Conservation (phyloP, 2,329 filamentous ascomycete species). For the Plectosphaerella cucumerina region DNA sequence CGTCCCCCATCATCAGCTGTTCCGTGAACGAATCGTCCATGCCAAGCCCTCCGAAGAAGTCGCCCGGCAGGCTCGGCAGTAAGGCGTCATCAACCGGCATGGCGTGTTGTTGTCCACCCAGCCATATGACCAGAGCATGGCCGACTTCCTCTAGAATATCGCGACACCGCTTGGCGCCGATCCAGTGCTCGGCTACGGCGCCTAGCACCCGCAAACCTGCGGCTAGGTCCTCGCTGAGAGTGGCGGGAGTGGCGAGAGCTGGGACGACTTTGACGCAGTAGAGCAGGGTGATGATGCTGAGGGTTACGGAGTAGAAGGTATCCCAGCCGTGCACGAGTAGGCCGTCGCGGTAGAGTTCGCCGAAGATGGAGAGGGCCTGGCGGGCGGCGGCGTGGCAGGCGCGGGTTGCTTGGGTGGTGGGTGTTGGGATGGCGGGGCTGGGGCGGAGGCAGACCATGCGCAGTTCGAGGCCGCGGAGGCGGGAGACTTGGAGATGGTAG, state of each 20-base stretch:
- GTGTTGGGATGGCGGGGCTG: conserved; percentile 46
- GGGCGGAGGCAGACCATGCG: conserved; percentile 46
- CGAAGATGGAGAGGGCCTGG: conserved; percentile 33
- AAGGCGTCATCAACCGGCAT: neutral
- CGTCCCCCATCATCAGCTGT: conserved; percentile 21
- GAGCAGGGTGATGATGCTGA: conserved; percentile 44
- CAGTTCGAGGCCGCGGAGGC: conserved; percentile 42
- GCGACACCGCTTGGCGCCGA: conserved; percentile 40
- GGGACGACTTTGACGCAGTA: conserved; percentile 46
- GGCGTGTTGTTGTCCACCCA: conserved; percentile 9
- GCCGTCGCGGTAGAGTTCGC: conserved; percentile 38
- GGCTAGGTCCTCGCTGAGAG: conserved; percentile 35
- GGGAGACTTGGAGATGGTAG: conserved; percentile 29
- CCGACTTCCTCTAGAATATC: conserved; percentile 38
- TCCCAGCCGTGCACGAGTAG: conserved; percentile 42
- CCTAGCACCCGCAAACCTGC: conserved; percentile 42
- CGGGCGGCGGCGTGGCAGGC: conserved; percentile 39
- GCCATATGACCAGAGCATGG: conserved; percentile 22
- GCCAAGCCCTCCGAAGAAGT: conserved; percentile 19
- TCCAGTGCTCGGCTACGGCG: conserved; percentile 48
- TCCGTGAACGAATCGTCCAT: conserved; percentile 20
- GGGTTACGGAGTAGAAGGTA: conserved; percentile 42
- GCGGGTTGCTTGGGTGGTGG: conserved; percentile 31
- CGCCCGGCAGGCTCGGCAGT: conserved; percentile 1
- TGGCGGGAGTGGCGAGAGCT: conserved; percentile 28